Percentiles rank a stretch among this genome's conserved stretches.
These are phyloP conservation scores for Dendrobium chrysotoxum DNA, from an alignment of 106 monocot species.

Conservation along the genomic window DNA sequence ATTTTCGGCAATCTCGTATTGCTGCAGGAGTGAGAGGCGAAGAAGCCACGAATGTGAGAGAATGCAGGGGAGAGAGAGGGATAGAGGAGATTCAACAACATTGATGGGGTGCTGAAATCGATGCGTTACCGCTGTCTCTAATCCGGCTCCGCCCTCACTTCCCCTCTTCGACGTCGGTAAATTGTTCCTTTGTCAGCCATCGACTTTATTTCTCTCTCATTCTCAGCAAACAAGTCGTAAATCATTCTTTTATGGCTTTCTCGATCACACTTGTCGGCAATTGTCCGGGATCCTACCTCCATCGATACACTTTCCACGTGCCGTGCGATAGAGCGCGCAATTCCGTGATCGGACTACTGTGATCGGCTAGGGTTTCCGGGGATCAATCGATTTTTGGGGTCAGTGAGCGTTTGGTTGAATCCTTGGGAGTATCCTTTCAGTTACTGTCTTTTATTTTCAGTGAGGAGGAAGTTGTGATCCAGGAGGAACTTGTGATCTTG, in stretches of 20 bases:
- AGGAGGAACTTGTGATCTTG: background rate
- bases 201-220: background rate
- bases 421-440: background rate
- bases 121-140: background rate
- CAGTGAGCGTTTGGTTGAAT: no score
- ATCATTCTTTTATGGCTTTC: background rate
- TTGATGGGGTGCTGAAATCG: conserved; percentile 6
- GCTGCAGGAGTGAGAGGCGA: background rate
- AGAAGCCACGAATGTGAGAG: background rate
- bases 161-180: background rate
- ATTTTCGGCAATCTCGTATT: background rate
- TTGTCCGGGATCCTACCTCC: background rate
- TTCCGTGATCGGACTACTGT: background rate
- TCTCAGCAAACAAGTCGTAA: background rate
- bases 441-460: background rate
- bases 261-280: background rate
- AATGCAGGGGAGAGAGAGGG: background rate
- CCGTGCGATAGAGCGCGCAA: background rate
- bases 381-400: conserved; percentile 3
- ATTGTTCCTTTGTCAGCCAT: background rate
- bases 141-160: background rate
- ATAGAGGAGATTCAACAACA: background rate
- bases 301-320: no score
- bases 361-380: conserved; percentile 13
- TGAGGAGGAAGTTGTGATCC: background rate